Evolutionary conservation across 495 filamentous ascomycete species (phyloP).

Genomic region (Endocarpon pusillum): DNA sequence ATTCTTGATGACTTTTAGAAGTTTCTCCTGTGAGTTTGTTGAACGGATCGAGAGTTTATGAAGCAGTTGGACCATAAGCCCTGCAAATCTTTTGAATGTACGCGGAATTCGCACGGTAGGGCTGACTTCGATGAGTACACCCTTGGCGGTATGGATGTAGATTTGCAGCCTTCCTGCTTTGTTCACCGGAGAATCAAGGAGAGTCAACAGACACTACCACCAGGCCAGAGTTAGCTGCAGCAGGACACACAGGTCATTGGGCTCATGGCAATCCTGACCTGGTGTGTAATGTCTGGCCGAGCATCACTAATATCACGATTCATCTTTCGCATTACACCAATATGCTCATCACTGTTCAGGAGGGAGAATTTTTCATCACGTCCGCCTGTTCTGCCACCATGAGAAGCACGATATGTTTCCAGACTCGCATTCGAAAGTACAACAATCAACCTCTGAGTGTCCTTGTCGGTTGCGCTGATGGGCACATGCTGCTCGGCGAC

Average conservation of each 20-base stretch:
- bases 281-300: slow-evolving; percentile 91
- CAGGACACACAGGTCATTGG: not conserved
- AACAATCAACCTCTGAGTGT: slow-evolving; percentile 79
- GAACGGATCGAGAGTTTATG: slow-evolving; percentile 92
- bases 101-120: slow-evolving; percentile 91
- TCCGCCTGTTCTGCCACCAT: slow-evolving; percentile 48
- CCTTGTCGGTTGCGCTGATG: slow-evolving; percentile 71
- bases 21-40: slow-evolving; percentile 88
- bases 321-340: slow-evolving; percentile 98
- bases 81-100: slow-evolving; percentile 97
- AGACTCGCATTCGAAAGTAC: slow-evolving; percentile 94
- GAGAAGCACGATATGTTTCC: slow-evolving; percentile 83
- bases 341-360: slow-evolving; percentile 97
- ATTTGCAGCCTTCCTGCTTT: slow-evolving; percentile 95
- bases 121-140: slow-evolving; percentile 92
- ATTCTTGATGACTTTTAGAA: slow-evolving; percentile 93
- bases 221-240: slow-evolving; percentile 5
- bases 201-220: slow-evolving; percentile 77
- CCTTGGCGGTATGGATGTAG: slow-evolving; percentile 94
- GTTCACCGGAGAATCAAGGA: slow-evolving; percentile 95
- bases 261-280: slow-evolving; percentile 42
- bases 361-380: slow-evolving; percentile 89
- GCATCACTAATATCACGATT: slow-evolving; percentile 96
- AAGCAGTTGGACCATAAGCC: slow-evolving; percentile 96
- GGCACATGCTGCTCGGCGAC: slow-evolving; percentile 83